phyloP scores from a whole-genome alignment of 1,139 yeast species.

The Kazachstania sp. region DNA sequence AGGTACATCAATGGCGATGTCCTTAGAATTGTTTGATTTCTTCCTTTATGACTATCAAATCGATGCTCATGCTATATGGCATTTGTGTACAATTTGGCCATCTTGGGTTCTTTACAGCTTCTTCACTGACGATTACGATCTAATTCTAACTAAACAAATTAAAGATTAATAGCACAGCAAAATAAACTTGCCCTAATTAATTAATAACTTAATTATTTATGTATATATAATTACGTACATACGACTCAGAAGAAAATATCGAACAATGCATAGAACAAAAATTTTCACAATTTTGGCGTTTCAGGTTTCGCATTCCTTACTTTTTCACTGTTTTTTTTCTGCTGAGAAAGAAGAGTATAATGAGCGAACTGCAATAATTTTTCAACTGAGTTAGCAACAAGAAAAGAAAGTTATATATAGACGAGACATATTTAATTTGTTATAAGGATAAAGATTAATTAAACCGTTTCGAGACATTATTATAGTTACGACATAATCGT shows the following conservation, averaged over 20 bases:
- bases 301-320: too few relatives aligned
- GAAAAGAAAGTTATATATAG: too few relatives aligned
- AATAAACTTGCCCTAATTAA: too few relatives aligned
- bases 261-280: too few relatives aligned
- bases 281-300: too few relatives aligned
- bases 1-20: slow-evolving; percentile 63
- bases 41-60: slow-evolving; percentile 60
- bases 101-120: slow-evolving; percentile 33
- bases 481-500: too few relatives aligned
- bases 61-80: slow-evolving; percentile 96
- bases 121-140: slow-evolving; percentile 29
- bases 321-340: neutral
- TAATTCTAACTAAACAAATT: slow-evolving; percentile 5
- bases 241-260: too few relatives aligned
- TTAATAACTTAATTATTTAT: too few relatives aligned
- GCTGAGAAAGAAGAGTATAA: neutral
- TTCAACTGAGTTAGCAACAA: neutral
- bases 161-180: neutral
- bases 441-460: too few relatives aligned
- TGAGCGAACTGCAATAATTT: neutral
- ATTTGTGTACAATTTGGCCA: slow-evolving; percentile 66
- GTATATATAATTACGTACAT: neutral
- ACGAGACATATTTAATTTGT: too few relatives aligned
- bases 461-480: too few relatives aligned
- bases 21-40: slow-evolving; percentile 82